A percentile compares a stretch with the other conserved stretches of the same genome.
Evolutionary conservation across 768 basidiomycete species (phyloP).

Genomic region (Termitomyces sp.): DNA sequence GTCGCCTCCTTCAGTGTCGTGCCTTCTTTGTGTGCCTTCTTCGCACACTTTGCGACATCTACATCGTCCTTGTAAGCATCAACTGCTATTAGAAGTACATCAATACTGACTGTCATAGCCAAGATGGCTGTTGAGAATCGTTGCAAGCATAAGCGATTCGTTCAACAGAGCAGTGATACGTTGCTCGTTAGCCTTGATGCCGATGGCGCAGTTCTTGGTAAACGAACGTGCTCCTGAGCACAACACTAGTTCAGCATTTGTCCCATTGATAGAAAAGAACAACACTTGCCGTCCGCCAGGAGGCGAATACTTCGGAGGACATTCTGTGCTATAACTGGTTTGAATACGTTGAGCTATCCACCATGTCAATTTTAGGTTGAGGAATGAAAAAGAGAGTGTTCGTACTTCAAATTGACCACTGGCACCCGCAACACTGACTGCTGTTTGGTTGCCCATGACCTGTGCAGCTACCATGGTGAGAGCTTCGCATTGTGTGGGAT

Average conservation of each 20-base stretch:
- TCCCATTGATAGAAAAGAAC: not conserved
- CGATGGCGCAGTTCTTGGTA: constrained; percentile 95
- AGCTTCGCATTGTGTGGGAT: constrained; percentile 99
- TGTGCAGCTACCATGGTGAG: constrained; percentile 98
- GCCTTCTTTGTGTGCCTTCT: constrained; percentile 99
- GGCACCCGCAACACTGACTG: constrained; percentile 88
- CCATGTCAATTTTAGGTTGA: not conserved
- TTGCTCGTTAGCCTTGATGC: constrained; percentile 95
- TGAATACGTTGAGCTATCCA: constrained; percentile 92
- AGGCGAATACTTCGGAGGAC: constrained; percentile 94
- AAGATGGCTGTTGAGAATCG: constrained; percentile 91
- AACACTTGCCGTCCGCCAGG: constrained; percentile 75
- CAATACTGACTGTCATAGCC: constrained; percentile 89
- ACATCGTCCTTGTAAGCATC: constrained; percentile 11
- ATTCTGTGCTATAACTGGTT: constrained; percentile 98
- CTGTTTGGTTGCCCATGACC: constrained; percentile 96
- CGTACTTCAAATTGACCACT: constrained; percentile 95
- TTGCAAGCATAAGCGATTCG: constrained; percentile 97
- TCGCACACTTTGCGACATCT: constrained; percentile 98
- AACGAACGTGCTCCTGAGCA: constrained; percentile 79
- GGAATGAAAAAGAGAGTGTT: constrained; percentile 2
- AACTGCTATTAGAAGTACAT: not conserved
- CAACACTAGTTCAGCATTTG: not conserved
- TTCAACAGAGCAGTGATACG: constrained; percentile 85
- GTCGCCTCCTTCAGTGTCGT: constrained; percentile 95